Evolutionary conservation across 2,329 filamentous ascomycete genomes (phyloP).

Genomic region (Trichoderma citrinoviride): DNA sequence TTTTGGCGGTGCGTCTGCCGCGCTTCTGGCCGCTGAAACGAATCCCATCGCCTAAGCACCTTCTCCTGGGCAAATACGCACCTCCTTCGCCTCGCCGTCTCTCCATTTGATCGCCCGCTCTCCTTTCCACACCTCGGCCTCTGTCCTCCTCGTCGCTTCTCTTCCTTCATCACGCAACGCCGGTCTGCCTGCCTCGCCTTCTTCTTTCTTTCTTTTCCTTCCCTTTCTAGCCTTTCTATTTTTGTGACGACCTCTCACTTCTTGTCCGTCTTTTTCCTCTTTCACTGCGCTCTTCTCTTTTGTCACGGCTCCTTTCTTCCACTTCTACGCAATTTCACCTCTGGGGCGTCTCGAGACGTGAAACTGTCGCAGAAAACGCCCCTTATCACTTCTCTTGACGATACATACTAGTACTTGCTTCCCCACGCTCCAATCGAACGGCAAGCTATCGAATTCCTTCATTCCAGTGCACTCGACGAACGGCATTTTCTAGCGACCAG

Average conservation of each 20-base stretch:
- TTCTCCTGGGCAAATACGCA: neutral
- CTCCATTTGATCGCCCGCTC: neutral
- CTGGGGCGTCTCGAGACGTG: constrained; percentile 9
- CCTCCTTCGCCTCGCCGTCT: constrained; percentile 4
- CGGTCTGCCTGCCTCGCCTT: neutral
- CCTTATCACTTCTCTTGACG: constrained; percentile 12
- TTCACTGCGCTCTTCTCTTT: neutral
- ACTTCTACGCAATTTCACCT: neutral
- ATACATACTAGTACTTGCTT: neutral
- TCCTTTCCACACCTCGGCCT: constrained; percentile 11
- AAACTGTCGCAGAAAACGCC: constrained; percentile 18
- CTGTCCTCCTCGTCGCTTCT: neutral
- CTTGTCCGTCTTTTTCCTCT: neutral
- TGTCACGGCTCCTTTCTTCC: neutral
- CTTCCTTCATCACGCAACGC: neutral
- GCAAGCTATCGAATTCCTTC: constrained; percentile 9
- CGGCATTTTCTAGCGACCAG: neutral
- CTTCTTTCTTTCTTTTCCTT: neutral
- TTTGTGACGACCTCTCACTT: constrained; percentile 1
- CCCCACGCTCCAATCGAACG: constrained; percentile 11
- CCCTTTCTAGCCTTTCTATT: neutral
- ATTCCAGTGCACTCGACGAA: constrained; percentile 19
- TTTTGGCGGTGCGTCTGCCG: constrained; percentile 10
- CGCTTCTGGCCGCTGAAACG: constrained; percentile 16
- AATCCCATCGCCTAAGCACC: constrained; percentile 7